Evolutionary conservation across 139 green algal genomes (phyloP), one percentile per base, ranked within the genome.

Genomic region (Nannochloris sp.): DNA sequence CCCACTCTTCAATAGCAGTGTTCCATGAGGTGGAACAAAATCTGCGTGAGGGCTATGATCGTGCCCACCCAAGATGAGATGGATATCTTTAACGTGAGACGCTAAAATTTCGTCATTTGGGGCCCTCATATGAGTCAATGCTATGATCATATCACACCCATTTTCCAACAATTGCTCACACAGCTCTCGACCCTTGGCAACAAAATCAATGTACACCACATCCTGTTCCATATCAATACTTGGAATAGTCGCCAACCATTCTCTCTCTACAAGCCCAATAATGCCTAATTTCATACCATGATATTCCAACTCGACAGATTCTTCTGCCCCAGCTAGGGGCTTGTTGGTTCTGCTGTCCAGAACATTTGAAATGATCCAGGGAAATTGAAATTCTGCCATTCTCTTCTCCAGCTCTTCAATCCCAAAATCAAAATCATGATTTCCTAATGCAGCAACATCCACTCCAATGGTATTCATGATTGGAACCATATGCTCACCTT

Each of bases 341-440:
- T 63, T 46, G 68, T 71, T 68, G 59, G 83, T 90, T 0, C 56
- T 23, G 3, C 43, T 51, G 28, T 89, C 81, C 43, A 87, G 63
- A 29, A 92, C 78, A 69, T 93, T 93, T 14, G 67, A 70, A 59
- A 93, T 80, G 26, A 93, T 74, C 86, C 86, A 93, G 2, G 82
- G 83, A 63, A 93, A 93, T 29, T 75, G 73, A 59, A 78, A 90
- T 30, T 70, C 28, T 1, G 16, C 31, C 37, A 76, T 63, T 12
- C 89, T 79, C 25, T 36, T 30, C 44, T 70, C 30, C n/a, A 89
- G 50, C 14, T 79, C 67, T 10, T 77, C 63, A 1, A 86, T 26
- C 4, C 68, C 61, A 49, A 73, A 76, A 20, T 79, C 74, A 25
- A 76, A 49, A 51, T 49, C 69, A 45, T 57, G 17, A 44, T 29